Evolutionary conservation across 352 stramenopile genomes (phyloP), one percentile per base, ranked within the genome.

Genomic region (Phytopythium ostracodes): DNA sequence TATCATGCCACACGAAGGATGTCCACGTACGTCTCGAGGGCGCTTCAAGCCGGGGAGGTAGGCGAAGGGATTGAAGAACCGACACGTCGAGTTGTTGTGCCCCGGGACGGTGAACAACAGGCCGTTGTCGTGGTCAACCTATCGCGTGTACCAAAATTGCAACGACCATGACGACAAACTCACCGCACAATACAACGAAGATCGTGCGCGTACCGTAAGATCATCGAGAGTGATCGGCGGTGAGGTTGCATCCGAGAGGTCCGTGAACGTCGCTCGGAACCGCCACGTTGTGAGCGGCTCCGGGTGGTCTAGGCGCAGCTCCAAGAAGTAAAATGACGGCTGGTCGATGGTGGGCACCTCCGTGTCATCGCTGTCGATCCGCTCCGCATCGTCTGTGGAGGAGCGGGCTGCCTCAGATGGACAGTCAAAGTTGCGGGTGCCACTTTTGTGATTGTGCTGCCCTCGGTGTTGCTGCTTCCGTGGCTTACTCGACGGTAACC

Each of bases 41-140:
- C 67, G 66, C 6, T 8, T 56, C 4, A 87, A 59, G 11, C 80
- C 71, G n/a, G 64, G 46, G 36, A 88, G 87, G 31, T 81, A 73
- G 47, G 51, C 36, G 24, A 84, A 59, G 3, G 77, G 70, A 27
- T 85, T 71, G 49, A 88, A 88, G 58, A 46, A 70, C 43, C 60
- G 59, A 38, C 59, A 64, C 11, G 46, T 44, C 10, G 40, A 12
- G 38, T 50, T 49, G 15, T 42, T 25, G 35, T 64, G 52, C 12
- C 53, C 29, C 44, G 53, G 20, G 4, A 17, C 42, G 20, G 67
- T 35, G 29, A 87, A 89, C 0, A 83, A 35, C 27, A 88, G 62
- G 5, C 59, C 81, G 38, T 87, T 89, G 4, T 81, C 59, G 2
- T 50, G 17, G 25, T 88, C 70, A 1, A 74, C 72, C 79, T 89